Conservation (phyloP, 1,284 basidiomycete species). For the Trametes polyzona region DNA sequence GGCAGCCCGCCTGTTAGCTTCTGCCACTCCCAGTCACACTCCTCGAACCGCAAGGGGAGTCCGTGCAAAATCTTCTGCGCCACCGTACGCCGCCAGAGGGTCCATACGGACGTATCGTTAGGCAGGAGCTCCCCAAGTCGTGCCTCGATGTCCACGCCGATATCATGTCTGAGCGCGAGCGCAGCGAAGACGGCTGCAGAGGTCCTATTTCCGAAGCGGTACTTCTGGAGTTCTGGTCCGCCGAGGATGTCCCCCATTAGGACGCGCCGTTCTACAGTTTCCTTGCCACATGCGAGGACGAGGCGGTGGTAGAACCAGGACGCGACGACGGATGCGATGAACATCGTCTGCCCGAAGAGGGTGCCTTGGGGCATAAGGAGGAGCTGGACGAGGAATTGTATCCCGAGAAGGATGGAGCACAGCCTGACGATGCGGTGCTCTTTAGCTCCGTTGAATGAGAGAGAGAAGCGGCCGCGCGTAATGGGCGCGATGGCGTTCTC, state of each 20-base stretch:
- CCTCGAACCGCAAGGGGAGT: conserved; percentile 2
- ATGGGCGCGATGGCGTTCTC: conserved; percentile 10
- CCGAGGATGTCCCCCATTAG: conserved; percentile 10
- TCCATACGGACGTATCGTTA: conserved; percentile 10
- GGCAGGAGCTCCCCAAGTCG: conserved; percentile 9
- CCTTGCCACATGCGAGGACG: conserved; percentile 6
- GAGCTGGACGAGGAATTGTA: conserved; percentile 16
- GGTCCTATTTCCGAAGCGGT: conserved; percentile 13
- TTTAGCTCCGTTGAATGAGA: conserved; percentile 1
- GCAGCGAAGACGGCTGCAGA: conserved; percentile 9
- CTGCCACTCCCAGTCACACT: conserved; percentile 6
- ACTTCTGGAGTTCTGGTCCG: background rate
- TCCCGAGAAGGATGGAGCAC: conserved; percentile 12
- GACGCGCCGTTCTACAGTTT: conserved; percentile 5
- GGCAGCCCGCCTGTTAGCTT: background rate
- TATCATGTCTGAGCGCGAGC: conserved; percentile 3
- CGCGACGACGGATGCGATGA: conserved; percentile 10
- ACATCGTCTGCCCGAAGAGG: conserved; percentile 16
- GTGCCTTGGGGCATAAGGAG: conserved; percentile 12
- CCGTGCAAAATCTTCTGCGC: background rate
- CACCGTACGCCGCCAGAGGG: conserved; percentile 6
- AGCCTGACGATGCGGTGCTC: conserved; percentile 1
- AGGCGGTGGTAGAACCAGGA: conserved; percentile 11
- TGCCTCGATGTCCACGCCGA: conserved; percentile 8
- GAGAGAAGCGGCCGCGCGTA: conserved; percentile 7